These are phyloP conservation scores for Blastocystis sp. DNA, from an alignment of 352 stramenopile genomes.

Conservation along the genomic window DNA sequence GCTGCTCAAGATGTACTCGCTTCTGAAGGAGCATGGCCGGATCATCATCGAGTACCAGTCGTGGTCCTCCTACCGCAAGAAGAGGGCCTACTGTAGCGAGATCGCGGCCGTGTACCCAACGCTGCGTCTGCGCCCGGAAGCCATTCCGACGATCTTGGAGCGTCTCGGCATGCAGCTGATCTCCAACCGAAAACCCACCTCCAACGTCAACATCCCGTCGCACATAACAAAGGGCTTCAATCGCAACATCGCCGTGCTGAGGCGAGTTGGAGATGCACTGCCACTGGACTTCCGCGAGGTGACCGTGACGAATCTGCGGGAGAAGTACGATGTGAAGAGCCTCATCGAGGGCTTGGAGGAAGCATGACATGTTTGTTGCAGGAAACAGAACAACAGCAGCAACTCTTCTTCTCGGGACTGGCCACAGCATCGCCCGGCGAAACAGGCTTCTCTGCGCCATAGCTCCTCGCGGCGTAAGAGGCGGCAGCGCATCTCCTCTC, in stretches of 20 bases:
- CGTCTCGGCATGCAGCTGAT: conserved; percentile 40
- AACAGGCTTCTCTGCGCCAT: not conserved
- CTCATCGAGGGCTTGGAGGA: not conserved
- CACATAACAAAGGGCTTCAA: conserved; percentile 24
- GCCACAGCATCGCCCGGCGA: not conserved
- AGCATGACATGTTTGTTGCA: not conserved
- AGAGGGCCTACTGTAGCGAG: not conserved
- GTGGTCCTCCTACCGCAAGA: conserved; percentile 49
- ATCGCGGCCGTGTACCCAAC: not conserved
- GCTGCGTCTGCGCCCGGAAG: conserved; percentile 7
- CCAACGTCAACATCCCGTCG: not conserved
- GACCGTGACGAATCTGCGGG: conserved; percentile 5
- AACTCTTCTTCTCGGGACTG: conserved; percentile 23
- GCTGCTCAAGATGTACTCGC: conserved; percentile 24
- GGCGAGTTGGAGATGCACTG: not conserved
- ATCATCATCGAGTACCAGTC: conserved; percentile 58
- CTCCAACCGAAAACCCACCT: not conserved
- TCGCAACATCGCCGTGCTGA: conserved; percentile 29
- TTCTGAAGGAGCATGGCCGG: conserved; percentile 20
- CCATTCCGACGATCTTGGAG: conserved; percentile 18
- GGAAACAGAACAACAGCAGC: conserved; percentile 62
- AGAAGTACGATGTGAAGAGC: not conserved
- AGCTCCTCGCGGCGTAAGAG: not conserved
- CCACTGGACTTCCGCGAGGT: conserved; percentile 16
- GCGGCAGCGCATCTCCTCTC: not conserved